Evolutionary conservation across 1,284 basidiomycete genomes (phyloP).

Genomic region (Fomitopsis schrenkii): DNA sequence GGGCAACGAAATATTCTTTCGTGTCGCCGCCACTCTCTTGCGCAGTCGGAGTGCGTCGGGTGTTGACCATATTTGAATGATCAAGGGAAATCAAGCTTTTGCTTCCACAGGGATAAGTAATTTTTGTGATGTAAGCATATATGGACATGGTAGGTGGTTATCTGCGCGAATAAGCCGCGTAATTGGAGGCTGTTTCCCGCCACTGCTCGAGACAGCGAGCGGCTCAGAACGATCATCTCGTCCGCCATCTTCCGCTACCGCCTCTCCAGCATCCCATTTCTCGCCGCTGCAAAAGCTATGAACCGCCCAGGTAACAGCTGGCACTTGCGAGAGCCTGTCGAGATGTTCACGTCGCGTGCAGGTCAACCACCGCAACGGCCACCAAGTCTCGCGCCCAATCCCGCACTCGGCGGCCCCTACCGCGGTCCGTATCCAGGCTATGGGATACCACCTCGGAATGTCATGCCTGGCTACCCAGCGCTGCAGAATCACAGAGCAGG

Average conservation of each 20-base stretch:
- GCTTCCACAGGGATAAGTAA: too few species aligned
- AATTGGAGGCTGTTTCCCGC: conserved; percentile 3
- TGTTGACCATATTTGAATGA: too few species aligned
- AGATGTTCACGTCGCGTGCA: conserved; percentile 32
- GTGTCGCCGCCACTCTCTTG: too few species aligned
- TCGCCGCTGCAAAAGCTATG: conserved; percentile 22
- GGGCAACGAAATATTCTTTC: too few species aligned
- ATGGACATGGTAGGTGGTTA: neutral
- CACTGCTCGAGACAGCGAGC: conserved; percentile 5
- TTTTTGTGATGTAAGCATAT: neutral
- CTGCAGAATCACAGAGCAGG: conserved; percentile 57
- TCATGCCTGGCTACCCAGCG: conserved; percentile 48
- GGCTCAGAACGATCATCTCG: conserved; percentile 11
- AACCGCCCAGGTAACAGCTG: conserved; percentile 33
- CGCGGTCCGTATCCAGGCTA: conserved; percentile 61
- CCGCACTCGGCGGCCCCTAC: conserved; percentile 57
- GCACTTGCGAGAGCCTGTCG: conserved; percentile 11
- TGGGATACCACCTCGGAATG: conserved; percentile 58
- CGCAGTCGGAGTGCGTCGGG: too few species aligned
- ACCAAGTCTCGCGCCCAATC: conserved; percentile 65
- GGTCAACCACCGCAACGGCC: conserved; percentile 78
- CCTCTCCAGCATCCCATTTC: conserved; percentile 1
- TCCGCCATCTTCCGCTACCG: conserved; percentile 9
- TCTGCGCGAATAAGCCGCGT: neutral
- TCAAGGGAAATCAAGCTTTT: too few species aligned